A percentile compares a stretch with the other conserved stretches of the same genome.
Conservation (phyloP, 1,139 yeast species). For the Zhuliangozyma blackwelliae region DNA sequence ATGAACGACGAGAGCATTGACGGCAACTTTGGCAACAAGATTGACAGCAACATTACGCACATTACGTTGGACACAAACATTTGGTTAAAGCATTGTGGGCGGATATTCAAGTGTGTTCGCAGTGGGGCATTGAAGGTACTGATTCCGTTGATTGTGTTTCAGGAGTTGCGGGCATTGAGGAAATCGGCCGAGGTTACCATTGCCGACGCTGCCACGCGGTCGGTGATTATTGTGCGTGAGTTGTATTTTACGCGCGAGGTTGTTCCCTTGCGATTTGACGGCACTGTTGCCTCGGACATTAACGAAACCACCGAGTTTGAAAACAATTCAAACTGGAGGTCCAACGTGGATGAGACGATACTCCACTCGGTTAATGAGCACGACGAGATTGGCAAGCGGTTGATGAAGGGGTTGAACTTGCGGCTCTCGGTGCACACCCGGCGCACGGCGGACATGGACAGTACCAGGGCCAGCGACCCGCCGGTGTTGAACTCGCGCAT, state of each 20-base stretch:
- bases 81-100: slow-evolving; percentile 79
- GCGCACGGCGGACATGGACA: neutral
- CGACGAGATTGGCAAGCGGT: slow-evolving; percentile 40
- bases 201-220: slow-evolving; percentile 77
- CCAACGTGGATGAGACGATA: slow-evolving; percentile 57
- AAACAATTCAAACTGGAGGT: slow-evolving; percentile 62
- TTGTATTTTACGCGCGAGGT: slow-evolving; percentile 53
- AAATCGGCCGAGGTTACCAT: slow-evolving; percentile 72
- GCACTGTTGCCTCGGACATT: slow-evolving; percentile 51
- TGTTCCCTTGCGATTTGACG: slow-evolving; percentile 51
- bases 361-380: slow-evolving; percentile 47
- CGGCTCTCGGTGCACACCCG: slow-evolving; percentile 12
- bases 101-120: slow-evolving; percentile 64
- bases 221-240: slow-evolving; percentile 70
- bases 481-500: slow-evolving; percentile 27
- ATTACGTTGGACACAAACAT: slow-evolving; percentile 73
- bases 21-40: slow-evolving; percentile 45
- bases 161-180: slow-evolving; percentile 69
- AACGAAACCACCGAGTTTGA: slow-evolving; percentile 57
- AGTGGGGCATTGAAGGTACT: slow-evolving; percentile 53
- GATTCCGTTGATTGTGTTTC: slow-evolving; percentile 74
- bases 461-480: slow-evolving; percentile 5
- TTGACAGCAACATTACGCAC: slow-evolving; percentile 54
- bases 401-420: slow-evolving; percentile 33
- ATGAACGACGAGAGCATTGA: slow-evolving; percentile 14